phyloP scores from a whole-genome alignment of 1,139 yeast genomes.

The Debaryomyces coudertii region DNA sequence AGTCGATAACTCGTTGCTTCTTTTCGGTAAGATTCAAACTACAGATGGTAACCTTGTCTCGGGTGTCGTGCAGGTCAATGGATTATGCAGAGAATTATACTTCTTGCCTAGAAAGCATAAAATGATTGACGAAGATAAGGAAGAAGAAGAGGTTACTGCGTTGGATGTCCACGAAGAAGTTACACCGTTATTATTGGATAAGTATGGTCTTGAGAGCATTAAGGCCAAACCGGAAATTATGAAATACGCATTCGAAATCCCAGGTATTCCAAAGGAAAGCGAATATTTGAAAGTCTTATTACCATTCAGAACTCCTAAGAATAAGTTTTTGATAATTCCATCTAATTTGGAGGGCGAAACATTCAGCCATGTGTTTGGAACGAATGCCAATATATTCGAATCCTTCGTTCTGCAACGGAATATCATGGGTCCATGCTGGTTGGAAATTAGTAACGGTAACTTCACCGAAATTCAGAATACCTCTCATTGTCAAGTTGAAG shows the following conservation, averaged over 20 bases:
- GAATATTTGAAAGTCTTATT: conserved; percentile 79
- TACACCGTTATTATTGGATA: conserved; percentile 61
- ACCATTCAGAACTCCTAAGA: conserved; percentile 67
- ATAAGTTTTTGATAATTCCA: conserved; percentile 55
- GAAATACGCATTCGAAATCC: conserved; percentile 88
- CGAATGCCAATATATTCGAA: conserved; percentile 75
- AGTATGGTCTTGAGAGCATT: conserved; percentile 62
- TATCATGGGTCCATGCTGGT: conserved; percentile 98
- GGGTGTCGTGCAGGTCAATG: conserved; percentile 76
- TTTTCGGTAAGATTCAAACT: conserved; percentile 82
- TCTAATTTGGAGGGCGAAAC: conserved; percentile 73
- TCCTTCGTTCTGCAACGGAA: conserved; percentile 80
- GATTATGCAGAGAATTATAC: conserved; percentile 70
- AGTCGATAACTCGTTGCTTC: conserved; percentile 64
- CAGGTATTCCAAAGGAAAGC: conserved; percentile 76
- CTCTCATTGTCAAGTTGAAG: conserved; percentile 83
- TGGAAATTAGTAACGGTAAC: conserved; percentile 67
- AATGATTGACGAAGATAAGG: conserved; percentile 41
- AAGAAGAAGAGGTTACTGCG: conserved; percentile 46
- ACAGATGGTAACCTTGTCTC: conserved; percentile 65
- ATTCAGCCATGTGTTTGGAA: conserved; percentile 80
- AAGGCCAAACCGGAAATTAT: conserved; percentile 71
- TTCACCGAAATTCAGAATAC: conserved; percentile 63
- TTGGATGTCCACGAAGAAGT: conserved; percentile 81
- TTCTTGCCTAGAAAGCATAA: conserved; percentile 68